Percentiles rank a stretch among this genome's conserved stretches.
These are phyloP conservation scores for Candida pseudofarinosa DNA, from an alignment of 805 yeast species.

Conservation along the genomic window DNA sequence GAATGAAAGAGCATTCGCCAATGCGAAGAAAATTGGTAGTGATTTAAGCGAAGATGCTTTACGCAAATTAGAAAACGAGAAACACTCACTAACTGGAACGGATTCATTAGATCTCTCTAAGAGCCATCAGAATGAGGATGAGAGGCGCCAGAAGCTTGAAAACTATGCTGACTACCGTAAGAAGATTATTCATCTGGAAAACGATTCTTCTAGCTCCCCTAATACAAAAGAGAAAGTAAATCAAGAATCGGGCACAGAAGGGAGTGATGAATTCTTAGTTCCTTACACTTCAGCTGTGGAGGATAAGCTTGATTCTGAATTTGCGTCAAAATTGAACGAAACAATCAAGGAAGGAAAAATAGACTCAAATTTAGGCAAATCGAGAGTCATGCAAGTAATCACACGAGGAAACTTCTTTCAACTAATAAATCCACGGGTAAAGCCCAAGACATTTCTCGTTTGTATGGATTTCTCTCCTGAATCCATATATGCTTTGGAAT, in stretches of 20 bases:
- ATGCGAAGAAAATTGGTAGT: conserved; percentile 45
- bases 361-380: conserved; percentile 48
- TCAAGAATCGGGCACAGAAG: conserved; percentile 8
- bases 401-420: conserved; percentile 66
- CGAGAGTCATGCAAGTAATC: conserved; percentile 64
- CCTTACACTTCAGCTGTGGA: conserved; percentile 69
- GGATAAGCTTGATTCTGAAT: conserved; percentile 57
- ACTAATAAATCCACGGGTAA: conserved; percentile 38
- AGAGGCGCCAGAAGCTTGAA: conserved; percentile 49
- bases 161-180: conserved; percentile 56
- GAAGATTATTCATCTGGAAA: conserved; percentile 57
- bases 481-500: conserved; percentile 77
- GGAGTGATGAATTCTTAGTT: conserved; percentile 35
- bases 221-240: conserved; percentile 5
- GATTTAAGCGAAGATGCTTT: conserved; percentile 30
- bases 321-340: conserved; percentile 52
- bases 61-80: conserved; percentile 29
- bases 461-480: conserved; percentile 84
- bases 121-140: conserved; percentile 45
- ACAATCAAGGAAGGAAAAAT: conserved; percentile 52
- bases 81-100: conserved; percentile 40
- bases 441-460: conserved; percentile 61
- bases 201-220: conserved; percentile 22
- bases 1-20: conserved; percentile 54
- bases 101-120: conserved; percentile 39